Evolutionary conservation across 192 early-diverging fungal genomes (phyloP), one percentile per base, ranked within the genome.

Genomic region (Jimgerdemannia lactiflua): DNA sequence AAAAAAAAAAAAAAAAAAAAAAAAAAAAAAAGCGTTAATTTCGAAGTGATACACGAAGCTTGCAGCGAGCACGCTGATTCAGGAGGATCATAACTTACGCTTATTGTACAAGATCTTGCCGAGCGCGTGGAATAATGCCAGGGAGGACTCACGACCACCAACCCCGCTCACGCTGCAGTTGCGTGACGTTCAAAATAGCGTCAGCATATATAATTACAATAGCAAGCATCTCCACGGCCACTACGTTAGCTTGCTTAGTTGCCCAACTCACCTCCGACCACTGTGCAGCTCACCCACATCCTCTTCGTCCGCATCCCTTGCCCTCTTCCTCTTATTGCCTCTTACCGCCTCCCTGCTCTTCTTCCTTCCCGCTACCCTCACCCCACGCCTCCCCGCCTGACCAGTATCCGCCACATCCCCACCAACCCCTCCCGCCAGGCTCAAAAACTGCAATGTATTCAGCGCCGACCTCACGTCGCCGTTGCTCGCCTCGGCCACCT

Each of bases 21-120:
- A n/a, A n/a, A n/a, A n/a, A n/a, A n/a, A n/a, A n/a, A n/a, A n/a
- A n/a, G n/a, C n/a, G n/a, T n/a, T n/a, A n/a, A n/a, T n/a, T n/a
- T n/a, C n/a, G n/a, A n/a, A n/a, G n/a, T n/a, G n/a, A n/a, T n/a
- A n/a, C n/a, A n/a, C n/a, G n/a, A n/a, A n/a, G n/a, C n/a, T n/a
- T n/a, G n/a, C n/a, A n/a, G n/a, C n/a, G n/a, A n/a, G n/a, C n/a
- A n/a, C n/a, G n/a, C n/a, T n/a, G n/a, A n/a, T n/a, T n/a, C 79
- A 54, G 49, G 11, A 4, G 9, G 69, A 74, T n/a, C 10, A 70
- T 17, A 4, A 70, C 77, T 44, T 75, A 73, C 89, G 86, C 77
- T 89, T 88, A 43, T 87, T 87, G 69, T 88, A 87, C 18, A 91
- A 67, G 0, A 91, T 83, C 71, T 89, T 90, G n/a, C 87, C 90